A percentile compares a stretch with the other conserved stretches of the same genome.
Evolutionary conservation across 768 basidiomycete genomes (phyloP).

Genomic region (Astraeus odoratus): DNA sequence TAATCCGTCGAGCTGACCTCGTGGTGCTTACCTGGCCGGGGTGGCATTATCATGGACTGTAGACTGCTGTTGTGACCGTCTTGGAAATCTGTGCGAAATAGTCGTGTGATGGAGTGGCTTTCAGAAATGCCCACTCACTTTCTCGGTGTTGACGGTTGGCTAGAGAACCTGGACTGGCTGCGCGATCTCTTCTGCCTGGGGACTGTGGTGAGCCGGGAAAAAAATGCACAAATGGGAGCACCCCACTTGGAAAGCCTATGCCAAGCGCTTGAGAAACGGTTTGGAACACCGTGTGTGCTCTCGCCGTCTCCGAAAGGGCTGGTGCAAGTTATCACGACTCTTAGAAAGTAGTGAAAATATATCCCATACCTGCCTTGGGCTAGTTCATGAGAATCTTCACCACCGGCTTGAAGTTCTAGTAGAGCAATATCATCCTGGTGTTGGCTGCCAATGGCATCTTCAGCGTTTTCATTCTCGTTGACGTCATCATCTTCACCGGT

Average conservation of each 20-base stretch:
- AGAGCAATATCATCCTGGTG: constrained; percentile 3
- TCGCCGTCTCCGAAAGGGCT: background rate
- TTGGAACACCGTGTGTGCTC: background rate
- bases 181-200: constrained; percentile 20
- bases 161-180: constrained; percentile 12
- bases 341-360: background rate
- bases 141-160: constrained; percentile 6
- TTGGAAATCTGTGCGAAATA: background rate
- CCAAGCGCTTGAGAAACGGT: constrained; percentile 14
- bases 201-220: background rate
- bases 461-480: constrained; percentile 11
- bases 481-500: constrained; percentile 10
- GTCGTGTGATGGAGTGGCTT: background rate
- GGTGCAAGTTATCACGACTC: background rate
- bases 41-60: background rate
- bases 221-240: background rate
- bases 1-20: too few relatives aligned
- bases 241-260: constrained; percentile 13
- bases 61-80: background rate
- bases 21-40: constrained; percentile 1
- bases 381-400: background rate
- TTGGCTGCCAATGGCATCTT: constrained; percentile 3
- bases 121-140: constrained; percentile 16
- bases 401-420: background rate
- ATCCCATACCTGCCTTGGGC: background rate